Evolutionary conservation across 805 yeast species (phyloP), one percentile per base, ranked within the genome.

Genomic region (Schwanniomyces pseudopolymorphus): DNA sequence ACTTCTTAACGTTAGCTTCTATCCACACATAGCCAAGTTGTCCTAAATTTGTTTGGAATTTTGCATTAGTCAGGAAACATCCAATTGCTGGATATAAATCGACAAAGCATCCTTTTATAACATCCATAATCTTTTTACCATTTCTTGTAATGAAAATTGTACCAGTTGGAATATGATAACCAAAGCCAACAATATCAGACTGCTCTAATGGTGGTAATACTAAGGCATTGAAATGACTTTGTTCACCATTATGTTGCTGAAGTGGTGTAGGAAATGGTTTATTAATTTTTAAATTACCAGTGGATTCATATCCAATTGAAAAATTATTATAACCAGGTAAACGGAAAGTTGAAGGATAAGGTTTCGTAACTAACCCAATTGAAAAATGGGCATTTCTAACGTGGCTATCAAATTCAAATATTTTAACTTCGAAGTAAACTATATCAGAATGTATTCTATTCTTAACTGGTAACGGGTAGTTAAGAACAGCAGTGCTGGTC

Each of bases 271-370:
- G 72, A 40, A 83, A 80, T 19, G 89, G 88, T 55, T 79, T 78
- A 57, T 82, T 84, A 42, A 86, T 77, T 50, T 88, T 74, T 46
- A 85, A 66, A 48, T 83, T 79, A 1, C 95, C 96, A 4, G 82
- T 79, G 2, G 87, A 78, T 60, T 87, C 92, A 58, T 87, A 81
- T 2, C 86, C 86, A 41, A 87, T 73, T 0, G 90, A 84, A 57
- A 83, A 85, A 41, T 78, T 78, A 48, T 80, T 76, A 61, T 81
- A 78, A 1, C 96, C 96, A 0, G 96, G 96, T 11, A 84, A 70
- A 53, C 88, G 72, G 62, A 85, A 87, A 3, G 57, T 36, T 48
- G 78, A 73, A 2, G 96, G 94, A 56, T 85, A 85, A 2, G 94
- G 92, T 52, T 77, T 79, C 0, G 92, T 82, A 8, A 80, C 78